Conservation (phyloP, 192 early-diverging fungal genomes). For the Cladochytrium replicatum region DNA sequence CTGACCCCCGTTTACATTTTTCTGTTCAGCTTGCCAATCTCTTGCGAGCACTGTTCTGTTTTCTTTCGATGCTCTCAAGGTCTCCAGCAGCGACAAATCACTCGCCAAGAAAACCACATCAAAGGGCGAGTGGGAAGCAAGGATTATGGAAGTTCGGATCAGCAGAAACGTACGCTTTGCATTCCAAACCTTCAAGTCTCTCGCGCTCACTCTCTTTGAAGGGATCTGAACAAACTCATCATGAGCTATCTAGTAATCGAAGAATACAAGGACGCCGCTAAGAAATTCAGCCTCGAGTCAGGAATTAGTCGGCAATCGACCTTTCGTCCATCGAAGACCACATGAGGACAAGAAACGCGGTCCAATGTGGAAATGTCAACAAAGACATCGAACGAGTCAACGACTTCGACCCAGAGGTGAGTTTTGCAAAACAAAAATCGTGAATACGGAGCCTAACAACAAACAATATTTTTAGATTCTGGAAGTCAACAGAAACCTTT, state of each 20-base stretch:
- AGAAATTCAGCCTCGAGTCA: conserved; percentile 86
- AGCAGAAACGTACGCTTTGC: neutral
- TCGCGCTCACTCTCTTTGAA: conserved; percentile 1
- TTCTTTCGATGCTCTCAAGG: no score
- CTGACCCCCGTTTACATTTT: no score
- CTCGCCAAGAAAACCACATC: no score
- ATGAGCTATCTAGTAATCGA: conserved; percentile 99
- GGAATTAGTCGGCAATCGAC: conserved; percentile 70
- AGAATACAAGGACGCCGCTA: conserved; percentile 97
- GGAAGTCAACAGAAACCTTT: conserved; percentile 87
- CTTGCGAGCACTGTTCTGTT: no score
- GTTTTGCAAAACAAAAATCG: neutral
- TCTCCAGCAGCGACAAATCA: no score
- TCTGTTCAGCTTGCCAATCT: no score
- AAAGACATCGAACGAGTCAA: conserved; percentile 95
- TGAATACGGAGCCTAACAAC: neutral
- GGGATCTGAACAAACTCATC: conserved; percentile 90
- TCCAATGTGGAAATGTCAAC: conserved; percentile 83
- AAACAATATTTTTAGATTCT: conserved; percentile 50
- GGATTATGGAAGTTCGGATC: neutral
- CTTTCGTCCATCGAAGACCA: conserved; percentile 85
- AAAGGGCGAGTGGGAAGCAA: no score
- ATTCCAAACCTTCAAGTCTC: neutral
- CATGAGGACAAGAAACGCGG: conserved; percentile 86
- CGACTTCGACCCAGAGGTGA: conserved; percentile 94